Conservation (phyloP, 2,329 filamentous ascomycete genomes). For the Hymenoscyphus infarciens region DNA sequence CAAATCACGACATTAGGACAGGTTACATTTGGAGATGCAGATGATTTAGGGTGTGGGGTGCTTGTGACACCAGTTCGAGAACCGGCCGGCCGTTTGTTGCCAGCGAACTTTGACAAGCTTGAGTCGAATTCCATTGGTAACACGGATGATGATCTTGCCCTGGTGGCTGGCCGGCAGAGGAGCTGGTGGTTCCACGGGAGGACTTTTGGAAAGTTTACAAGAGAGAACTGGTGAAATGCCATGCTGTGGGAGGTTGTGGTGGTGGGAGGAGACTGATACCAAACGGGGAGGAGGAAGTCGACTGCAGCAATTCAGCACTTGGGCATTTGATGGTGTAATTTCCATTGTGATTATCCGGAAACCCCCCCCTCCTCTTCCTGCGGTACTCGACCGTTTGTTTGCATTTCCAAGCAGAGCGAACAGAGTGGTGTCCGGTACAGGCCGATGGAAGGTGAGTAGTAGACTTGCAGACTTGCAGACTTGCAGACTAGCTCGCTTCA, state of each 20-base stretch:
- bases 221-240: not conserved
- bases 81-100: conserved; percentile 1
- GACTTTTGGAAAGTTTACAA: not conserved
- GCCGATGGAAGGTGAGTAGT: conserved; percentile 5
- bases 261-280: not conserved
- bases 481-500: conserved; percentile 6
- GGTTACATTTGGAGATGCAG: conserved; percentile 21
- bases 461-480: conserved; percentile 6
- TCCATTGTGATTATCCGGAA: not conserved
- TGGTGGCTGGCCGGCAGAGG: not conserved
- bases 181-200: not conserved
- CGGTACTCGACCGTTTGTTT: too few species aligned
- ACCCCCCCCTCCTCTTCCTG: not conserved
- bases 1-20: conserved; percentile 24
- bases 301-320: not conserved
- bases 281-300: not conserved
- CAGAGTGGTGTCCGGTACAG: conserved; percentile 12
- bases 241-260: not conserved
- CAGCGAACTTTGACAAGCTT: not conserved
- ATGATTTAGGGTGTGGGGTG: conserved; percentile 20
- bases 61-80: conserved; percentile 10
- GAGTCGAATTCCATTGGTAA: not conserved
- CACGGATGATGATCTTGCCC: not conserved
- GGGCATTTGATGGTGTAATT: not conserved
- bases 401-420: not conserved